Evolutionary conservation across 2,329 filamentous ascomycete genomes (phyloP).

Genomic region (Aspergillus piperis): DNA sequence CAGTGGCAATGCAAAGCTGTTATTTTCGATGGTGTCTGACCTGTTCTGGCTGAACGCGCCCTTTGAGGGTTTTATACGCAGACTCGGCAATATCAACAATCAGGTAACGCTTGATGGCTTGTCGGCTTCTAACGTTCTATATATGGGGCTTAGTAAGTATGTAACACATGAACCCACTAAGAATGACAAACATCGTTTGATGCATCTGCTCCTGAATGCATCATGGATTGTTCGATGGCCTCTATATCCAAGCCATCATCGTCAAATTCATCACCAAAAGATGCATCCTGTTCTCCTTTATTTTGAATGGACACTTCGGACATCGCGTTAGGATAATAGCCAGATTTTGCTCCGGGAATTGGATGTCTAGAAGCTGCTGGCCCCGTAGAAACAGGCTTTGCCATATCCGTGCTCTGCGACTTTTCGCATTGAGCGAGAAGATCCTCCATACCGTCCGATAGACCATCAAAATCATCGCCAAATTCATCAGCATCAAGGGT

Average conservation of each 20-base stretch:
- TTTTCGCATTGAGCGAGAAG: constrained; percentile 58
- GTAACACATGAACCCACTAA: constrained; percentile 34
- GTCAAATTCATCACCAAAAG: constrained; percentile 72
- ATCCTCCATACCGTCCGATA: constrained; percentile 60
- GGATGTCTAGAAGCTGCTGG: constrained; percentile 21
- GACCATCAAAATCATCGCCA: constrained; percentile 66
- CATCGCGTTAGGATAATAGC: not conserved
- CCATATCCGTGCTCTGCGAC: constrained; percentile 27
- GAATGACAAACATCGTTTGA: constrained; percentile 67
- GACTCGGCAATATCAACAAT: constrained; percentile 72
- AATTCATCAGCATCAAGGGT: constrained; percentile 58
- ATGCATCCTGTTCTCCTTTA: constrained; percentile 36
- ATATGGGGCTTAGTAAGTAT: constrained; percentile 66
- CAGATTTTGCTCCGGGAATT: constrained; percentile 5
- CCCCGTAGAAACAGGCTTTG: constrained; percentile 14
- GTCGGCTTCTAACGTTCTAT: constrained; percentile 64
- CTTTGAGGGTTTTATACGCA: constrained; percentile 65
- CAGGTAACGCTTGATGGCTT: constrained; percentile 83
- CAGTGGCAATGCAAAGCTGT: constrained; percentile 14
- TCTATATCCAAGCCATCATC: constrained; percentile 63
- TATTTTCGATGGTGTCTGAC: constrained; percentile 49
- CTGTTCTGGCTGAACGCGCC: constrained; percentile 67
- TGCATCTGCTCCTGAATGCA: constrained; percentile 64
- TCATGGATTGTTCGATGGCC: constrained; percentile 63
- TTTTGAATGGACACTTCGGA: constrained; percentile 8